phyloP scores from a whole-genome alignment of 2,329 filamentous ascomycete genomes.

The Sclerotinia sclerotiorum region DNA sequence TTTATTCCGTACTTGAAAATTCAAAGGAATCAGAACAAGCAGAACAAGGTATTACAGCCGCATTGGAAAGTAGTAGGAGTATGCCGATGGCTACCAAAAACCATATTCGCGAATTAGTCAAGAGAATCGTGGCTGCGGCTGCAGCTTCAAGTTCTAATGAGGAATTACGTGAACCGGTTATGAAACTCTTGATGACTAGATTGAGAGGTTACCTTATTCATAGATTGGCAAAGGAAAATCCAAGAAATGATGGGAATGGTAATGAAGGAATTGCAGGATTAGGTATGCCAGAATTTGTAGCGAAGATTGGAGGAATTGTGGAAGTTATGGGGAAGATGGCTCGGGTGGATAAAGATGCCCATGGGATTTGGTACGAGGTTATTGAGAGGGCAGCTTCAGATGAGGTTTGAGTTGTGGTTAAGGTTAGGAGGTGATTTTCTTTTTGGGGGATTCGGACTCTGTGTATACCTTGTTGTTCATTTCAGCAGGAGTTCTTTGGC shows the following conservation, averaged over 20 bases:
- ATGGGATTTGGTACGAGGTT: slow-evolving; percentile 68
- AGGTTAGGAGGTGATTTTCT: background rate
- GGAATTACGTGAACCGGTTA: slow-evolving; percentile 52
- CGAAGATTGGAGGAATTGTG: slow-evolving; percentile 66
- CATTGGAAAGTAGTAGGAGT: slow-evolving; percentile 60
- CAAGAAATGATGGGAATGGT: slow-evolving; percentile 64
- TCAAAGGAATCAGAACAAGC: slow-evolving; percentile 50
- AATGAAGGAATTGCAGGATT: slow-evolving; percentile 59
- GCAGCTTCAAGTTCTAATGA: slow-evolving; percentile 23
- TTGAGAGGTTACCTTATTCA: slow-evolving; percentile 65
- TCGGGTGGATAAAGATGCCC: slow-evolving; percentile 65
- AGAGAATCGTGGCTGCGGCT: slow-evolving; percentile 50
- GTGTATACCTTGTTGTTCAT: background rate
- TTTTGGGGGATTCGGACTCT: background rate
- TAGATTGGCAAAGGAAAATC: slow-evolving; percentile 60
- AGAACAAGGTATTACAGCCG: slow-evolving; percentile 61
- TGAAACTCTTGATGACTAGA: slow-evolving; percentile 67
- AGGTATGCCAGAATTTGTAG: slow-evolving; percentile 72
- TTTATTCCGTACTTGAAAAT: slow-evolving; percentile 66
- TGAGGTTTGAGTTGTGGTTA: background rate
- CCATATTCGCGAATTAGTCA: slow-evolving; percentile 58
- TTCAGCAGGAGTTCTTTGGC: slow-evolving; percentile 2
- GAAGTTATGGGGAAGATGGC: slow-evolving; percentile 66
- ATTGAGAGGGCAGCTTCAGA: slow-evolving; percentile 27
- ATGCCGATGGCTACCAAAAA: slow-evolving; percentile 63